Evolutionary conservation across 331 rosid genomes (phyloP), one percentile per base, ranked within the genome.

Genomic region (Prunus yedoensis): DNA sequence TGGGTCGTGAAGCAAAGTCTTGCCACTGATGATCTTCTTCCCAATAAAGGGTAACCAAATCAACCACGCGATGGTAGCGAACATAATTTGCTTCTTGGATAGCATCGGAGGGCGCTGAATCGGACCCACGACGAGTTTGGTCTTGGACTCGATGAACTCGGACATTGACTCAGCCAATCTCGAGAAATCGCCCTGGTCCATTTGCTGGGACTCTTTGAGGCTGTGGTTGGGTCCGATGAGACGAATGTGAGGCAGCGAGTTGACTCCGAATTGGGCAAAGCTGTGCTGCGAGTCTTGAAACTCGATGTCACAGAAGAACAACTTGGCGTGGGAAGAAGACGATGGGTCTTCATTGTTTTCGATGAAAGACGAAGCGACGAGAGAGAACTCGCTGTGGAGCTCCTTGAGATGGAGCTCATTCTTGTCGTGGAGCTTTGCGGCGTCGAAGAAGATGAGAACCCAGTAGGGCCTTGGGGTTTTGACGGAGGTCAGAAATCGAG

Each of bases 131-230:
- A 79, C 74, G 20, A 95, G 72, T 27, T 77, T 84, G 53, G 97
- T 88, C 59, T 70, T 95, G 4, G 91, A 20, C 28, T 92, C 90
- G 13, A 95, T 78, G 72, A 92, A 95, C 6, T 84, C 94, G 5
- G 99, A 87, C 96, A 92, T 90, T 12, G 99, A 90, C n/a, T 92
- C 97, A 0, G 99, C 97, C 54, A 95, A 79, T 10, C 96, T 67
- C 4, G 97, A 72, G 88, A 85, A 92, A 73, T 92, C 99, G 1
- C 88, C 88, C 67, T 89, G 96, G 76, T 90, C 97, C 99, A 95
- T 92, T 38, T 82, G 88, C 53, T 74, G 85, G n/a, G 97, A 92
- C 9, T 90, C 86, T 68, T 92, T 90, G 20, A 81, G 81, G 43
- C 68, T 46, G 2, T 87, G 89, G 10, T 63, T 58, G 62, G 97